These are phyloP conservation scores for Liriodendron chinense DNA, from an alignment of 164 flowering plant species.

Conservation along the genomic window DNA sequence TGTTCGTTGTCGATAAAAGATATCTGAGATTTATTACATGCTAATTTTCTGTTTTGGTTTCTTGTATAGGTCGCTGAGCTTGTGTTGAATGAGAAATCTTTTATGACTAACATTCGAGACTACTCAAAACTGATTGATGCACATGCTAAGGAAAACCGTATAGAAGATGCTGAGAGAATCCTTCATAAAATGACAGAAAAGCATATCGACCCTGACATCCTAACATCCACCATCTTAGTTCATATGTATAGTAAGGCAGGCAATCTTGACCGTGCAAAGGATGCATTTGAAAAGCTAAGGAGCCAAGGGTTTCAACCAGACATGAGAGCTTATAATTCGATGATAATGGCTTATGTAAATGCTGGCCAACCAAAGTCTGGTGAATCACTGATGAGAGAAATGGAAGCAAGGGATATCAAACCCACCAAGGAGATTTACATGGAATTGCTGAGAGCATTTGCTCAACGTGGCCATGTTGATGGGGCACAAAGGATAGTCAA, in stretches of 20 bases:
- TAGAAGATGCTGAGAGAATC: constrained; percentile 79
- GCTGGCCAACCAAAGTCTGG: constrained; percentile 55
- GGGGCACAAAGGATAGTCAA: constrained; percentile 54
- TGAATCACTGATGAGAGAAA: constrained; percentile 63
- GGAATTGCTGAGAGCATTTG: constrained; percentile 67
- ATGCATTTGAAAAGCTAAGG: constrained; percentile 60
- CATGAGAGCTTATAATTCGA: constrained; percentile 49
- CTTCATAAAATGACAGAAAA: constrained; percentile 71
- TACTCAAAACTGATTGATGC: constrained; percentile 72
- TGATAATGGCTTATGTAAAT: constrained; percentile 78
- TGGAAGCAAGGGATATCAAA: constrained; percentile 63
- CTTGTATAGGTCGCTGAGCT: constrained; percentile 63
- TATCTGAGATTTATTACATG: neutral
- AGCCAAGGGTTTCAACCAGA: constrained; percentile 70
- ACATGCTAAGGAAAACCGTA: constrained; percentile 56
- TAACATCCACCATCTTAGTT: constrained; percentile 45
- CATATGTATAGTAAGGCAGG: constrained; percentile 78
- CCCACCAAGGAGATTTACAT: constrained; percentile 63
- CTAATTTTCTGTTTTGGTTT: neutral
- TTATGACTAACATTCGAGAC: constrained; percentile 62
- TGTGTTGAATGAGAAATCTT: constrained; percentile 60
- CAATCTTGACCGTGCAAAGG: constrained; percentile 59
- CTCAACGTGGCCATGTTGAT: constrained; percentile 44
- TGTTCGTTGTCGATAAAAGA: neutral
- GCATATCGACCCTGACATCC: constrained; percentile 63